phyloP scores from a whole-genome alignment of 2,329 filamentous ascomycete genomes.

The Calonectria leucothoes region DNA sequence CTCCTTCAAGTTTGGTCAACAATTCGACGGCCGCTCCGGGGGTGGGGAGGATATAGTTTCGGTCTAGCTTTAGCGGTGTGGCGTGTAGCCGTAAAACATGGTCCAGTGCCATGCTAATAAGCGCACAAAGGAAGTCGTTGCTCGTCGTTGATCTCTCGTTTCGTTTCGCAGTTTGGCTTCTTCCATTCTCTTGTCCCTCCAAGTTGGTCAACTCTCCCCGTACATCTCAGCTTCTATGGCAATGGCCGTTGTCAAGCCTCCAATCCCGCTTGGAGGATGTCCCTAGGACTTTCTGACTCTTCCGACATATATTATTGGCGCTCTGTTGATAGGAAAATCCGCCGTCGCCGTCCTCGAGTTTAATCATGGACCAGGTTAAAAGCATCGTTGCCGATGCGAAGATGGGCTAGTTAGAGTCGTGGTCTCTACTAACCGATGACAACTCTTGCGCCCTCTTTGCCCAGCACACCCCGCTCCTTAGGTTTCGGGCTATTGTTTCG shows the following conservation, averaged over 20 bases:
- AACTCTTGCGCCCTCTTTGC: conserved; percentile 92
- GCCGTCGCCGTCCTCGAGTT: conserved; percentile 12
- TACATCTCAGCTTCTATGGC: conserved; percentile 12
- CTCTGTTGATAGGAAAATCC: conserved; percentile 13
- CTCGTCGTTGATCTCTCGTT: conserved; percentile 33
- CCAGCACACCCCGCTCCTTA: conserved; percentile 90
- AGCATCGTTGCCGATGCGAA: conserved; percentile 25
- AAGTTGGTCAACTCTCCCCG: conserved; percentile 18
- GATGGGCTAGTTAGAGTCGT: conserved; percentile 31
- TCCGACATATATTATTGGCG: conserved; percentile 12
- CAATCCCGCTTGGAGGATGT: conserved; percentile 9
- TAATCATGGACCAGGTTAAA: conserved; percentile 24
- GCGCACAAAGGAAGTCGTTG: conserved; percentile 38
- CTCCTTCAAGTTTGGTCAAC: conserved; percentile 29
- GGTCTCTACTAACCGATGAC: conserved; percentile 70
- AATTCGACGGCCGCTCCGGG: conserved; percentile 33
- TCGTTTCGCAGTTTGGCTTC: conserved; percentile 17
- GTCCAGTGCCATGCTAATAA: conserved; percentile 36
- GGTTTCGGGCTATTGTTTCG: conserved; percentile 93
- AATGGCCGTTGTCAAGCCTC: conserved; percentile 5
- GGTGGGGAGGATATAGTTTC: conserved; percentile 20
- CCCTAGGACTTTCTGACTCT: conserved; percentile 17
- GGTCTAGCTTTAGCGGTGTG: conserved; percentile 30
- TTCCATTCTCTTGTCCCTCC: conserved; percentile 12
- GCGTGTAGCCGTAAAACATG: conserved; percentile 38